These are phyloP conservation scores for Populus davidiana DNA, from an alignment of 345 rosid genomes.

Conservation along the genomic window DNA sequence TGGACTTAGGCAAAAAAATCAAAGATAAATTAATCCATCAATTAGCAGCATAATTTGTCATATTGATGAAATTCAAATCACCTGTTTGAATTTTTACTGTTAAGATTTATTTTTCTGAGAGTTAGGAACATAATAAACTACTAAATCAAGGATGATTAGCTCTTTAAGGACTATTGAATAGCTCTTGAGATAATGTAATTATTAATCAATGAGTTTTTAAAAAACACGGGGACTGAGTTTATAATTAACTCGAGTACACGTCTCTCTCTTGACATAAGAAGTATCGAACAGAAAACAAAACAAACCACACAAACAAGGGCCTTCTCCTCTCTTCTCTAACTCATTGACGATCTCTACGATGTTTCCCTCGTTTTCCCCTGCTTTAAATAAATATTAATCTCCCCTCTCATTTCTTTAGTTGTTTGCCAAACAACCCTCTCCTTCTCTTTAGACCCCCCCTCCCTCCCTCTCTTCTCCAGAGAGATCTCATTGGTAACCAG, in stretches of 20 bases:
- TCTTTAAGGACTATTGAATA: not conserved
- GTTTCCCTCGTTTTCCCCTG: conserved; percentile 13
- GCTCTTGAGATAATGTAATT: not conserved
- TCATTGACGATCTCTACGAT: conserved; percentile 32
- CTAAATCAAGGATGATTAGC: not conserved
- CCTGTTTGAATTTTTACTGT: too few relatives aligned
- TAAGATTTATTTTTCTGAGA: too few relatives aligned
- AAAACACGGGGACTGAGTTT: too few relatives aligned
- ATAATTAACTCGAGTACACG: not conserved
- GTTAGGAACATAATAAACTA: too few relatives aligned
- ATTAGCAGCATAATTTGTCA: too few relatives aligned
- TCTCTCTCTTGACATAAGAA: conserved; percentile 13
- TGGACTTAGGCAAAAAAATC: too few relatives aligned
- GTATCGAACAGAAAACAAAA: conserved; percentile 19
- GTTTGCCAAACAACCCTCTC: not conserved
- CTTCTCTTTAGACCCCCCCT: not conserved
- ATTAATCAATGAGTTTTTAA: too few relatives aligned
- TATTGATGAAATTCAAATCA: too few relatives aligned
- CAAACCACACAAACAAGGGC: not conserved
- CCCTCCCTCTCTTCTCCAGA: not conserved
- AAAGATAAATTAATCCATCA: too few relatives aligned
- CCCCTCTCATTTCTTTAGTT: conserved; percentile 3
- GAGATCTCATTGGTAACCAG: not conserved
- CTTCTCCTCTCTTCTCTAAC: not conserved
- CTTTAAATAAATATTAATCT: not conserved